phyloP scores from a whole-genome alignment of 495 filamentous ascomycete species.

The Penicillium nucicola region DNA sequence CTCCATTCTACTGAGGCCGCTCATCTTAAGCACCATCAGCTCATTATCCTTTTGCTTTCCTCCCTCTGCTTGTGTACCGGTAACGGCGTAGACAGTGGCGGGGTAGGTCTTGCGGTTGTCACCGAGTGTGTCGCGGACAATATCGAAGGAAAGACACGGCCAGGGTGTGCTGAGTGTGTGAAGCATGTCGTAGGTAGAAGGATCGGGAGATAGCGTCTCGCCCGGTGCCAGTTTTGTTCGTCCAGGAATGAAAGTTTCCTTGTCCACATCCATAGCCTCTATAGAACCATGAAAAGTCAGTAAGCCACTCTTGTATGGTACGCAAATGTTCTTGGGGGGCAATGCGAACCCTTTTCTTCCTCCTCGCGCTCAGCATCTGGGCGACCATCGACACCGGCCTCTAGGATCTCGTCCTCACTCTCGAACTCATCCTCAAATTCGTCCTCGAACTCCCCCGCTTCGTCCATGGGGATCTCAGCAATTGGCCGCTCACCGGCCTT shows the following conservation, averaged over 20 bases:
- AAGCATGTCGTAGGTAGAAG: slow-evolving; percentile 92
- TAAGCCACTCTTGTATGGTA: not conserved
- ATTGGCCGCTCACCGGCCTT: slow-evolving; percentile 68
- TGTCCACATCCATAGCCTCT: slow-evolving; percentile 89
- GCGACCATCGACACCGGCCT: slow-evolving; percentile 88
- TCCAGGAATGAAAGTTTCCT: slow-evolving; percentile 89
- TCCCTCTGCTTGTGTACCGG: slow-evolving; percentile 86
- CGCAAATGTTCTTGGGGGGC: no score
- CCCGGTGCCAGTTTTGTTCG: slow-evolving; percentile 81
- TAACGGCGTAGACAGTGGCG: slow-evolving; percentile 87
- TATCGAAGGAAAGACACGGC: slow-evolving; percentile 96
- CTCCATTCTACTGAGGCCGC: slow-evolving; percentile 82
- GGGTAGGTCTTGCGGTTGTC: slow-evolving; percentile 88
- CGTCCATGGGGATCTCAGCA: slow-evolving; percentile 45
- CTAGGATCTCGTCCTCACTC: slow-evolving; percentile 92
- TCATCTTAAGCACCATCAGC: slow-evolving; percentile 92
- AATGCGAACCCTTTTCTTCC: slow-evolving; percentile 64
- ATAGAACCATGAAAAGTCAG: slow-evolving; percentile 10
- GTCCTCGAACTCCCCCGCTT: slow-evolving; percentile 90
- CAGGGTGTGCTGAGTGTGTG: slow-evolving; percentile 88
- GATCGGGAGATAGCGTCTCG: slow-evolving; percentile 85
- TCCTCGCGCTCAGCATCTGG: slow-evolving; percentile 91
- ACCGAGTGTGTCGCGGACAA: slow-evolving; percentile 82
- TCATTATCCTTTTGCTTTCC: slow-evolving; percentile 78
- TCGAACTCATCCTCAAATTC: slow-evolving; percentile 97